Conservation (phyloP, 2,329 filamentous ascomycete species). For the Capronia americana region DNA sequence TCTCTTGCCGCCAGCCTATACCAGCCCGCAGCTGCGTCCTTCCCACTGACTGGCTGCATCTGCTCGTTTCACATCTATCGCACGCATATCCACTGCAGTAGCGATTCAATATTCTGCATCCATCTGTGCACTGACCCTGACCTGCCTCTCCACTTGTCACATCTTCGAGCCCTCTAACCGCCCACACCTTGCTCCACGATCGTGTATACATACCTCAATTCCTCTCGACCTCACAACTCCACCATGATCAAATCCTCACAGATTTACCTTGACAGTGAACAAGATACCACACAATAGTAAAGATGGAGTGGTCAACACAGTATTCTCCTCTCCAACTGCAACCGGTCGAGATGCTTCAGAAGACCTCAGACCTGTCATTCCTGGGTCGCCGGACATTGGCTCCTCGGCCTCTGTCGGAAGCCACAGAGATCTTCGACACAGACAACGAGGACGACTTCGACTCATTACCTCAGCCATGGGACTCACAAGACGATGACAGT, state of each 20-base stretch:
- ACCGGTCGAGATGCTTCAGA: conserved; percentile 36
- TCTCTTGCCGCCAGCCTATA: conserved; percentile 34
- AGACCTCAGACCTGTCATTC: conserved; percentile 35
- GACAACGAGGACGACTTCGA: conserved; percentile 46
- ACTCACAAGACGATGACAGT: conserved; percentile 59
- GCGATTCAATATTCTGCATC: conserved; percentile 31
- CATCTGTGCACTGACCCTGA: conserved; percentile 22
- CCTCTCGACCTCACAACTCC: conserved; percentile 36
- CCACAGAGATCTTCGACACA: conserved; percentile 47
- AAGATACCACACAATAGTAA: conserved; percentile 8
- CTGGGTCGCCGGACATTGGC: conserved; percentile 29
- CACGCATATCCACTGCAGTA: conserved; percentile 33
- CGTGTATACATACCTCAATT: conserved; percentile 36
- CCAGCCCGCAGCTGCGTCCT: conserved; percentile 20
- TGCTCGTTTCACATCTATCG: conserved; percentile 36
- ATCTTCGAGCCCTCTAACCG: conserved; percentile 32
- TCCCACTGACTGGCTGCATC: conserved; percentile 27
- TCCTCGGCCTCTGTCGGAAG: conserved; percentile 43
- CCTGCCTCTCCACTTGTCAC: conserved; percentile 32
- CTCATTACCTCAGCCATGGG: conserved; percentile 37
- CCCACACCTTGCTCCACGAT: conserved; percentile 25
- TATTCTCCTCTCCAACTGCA: conserved; percentile 25
- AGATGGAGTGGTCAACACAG: conserved; percentile 36
- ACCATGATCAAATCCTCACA: conserved; percentile 30
- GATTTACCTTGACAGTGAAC: conserved; percentile 16